Base-by-base conservation (phyloP, 2,329 filamentous ascomycete species). In the Aureobasidium sp. region DNA sequence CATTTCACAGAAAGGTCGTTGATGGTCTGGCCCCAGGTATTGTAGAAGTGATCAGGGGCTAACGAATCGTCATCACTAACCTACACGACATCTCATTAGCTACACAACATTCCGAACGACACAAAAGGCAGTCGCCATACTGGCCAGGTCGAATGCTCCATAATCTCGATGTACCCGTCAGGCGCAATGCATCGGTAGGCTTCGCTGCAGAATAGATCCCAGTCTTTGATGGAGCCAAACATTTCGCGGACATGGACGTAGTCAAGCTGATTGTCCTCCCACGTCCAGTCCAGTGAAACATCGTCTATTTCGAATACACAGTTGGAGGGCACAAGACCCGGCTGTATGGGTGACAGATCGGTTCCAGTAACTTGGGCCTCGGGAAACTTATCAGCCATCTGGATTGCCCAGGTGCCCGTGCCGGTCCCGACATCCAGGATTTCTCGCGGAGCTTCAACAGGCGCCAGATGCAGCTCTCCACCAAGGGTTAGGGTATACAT, bases 341-440 rank as follows among this genome's bases (percentile, higher is more conserved):
- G 79, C 65, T 81, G 79, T 52, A 80, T 81, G 41, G 79, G 78
- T 0, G 76, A 78, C 49, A 81, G 74, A 66, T 81, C 79, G 25
- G 74, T 77, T 42, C 79, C 80, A 4, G 74, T 75, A 42, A 82
- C 74, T 29, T 71, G 67, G 29, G 67, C 65, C 17, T 67, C 59
- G 41, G 68, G 67, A 62, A 68, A 70, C 31, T 66, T 67, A 64
- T 71, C 68, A 27, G 68, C 70, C 15, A 78, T 75, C 27, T 68
- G 69, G 22, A 68, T 70, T 29, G 70, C 70, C 71, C 71, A 73
- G 53, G 75, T 70, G 20, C 79, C 79, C 2, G 79, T 82, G 0
- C 79, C 79, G 1, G 78, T 80, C n/a, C 79, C 79, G 29, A 79
- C 67, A 67, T 82, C 80, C 1, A 82, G 70, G 8, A 76, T 70